phyloP scores from a whole-genome alignment of 2,329 filamentous ascomycete genomes.

The Hysterium pulicare region DNA sequence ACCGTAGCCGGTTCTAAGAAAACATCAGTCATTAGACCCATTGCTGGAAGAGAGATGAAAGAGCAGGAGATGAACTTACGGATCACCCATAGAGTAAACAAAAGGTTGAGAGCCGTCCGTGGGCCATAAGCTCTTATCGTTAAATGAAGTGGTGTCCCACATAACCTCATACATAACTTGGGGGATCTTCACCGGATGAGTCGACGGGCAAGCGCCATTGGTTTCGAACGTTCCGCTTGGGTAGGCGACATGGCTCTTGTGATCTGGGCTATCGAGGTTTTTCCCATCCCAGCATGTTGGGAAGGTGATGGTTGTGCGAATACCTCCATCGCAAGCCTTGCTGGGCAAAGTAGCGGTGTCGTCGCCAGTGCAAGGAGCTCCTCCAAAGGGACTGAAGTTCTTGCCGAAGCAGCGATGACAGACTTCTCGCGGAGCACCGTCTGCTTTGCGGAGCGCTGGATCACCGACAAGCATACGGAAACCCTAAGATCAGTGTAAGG shows the following conservation, averaged over 20 bases:
- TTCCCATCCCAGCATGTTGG: constrained; percentile 50
- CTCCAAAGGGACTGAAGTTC: constrained; percentile 37
- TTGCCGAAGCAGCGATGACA: constrained; percentile 46
- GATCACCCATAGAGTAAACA: too few species aligned
- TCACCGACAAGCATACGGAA: constrained; percentile 28
- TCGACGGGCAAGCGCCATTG: constrained; percentile 33
- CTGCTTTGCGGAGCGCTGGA: constrained; percentile 13
- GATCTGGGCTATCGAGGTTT: too few species aligned
- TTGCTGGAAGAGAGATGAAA: not conserved
- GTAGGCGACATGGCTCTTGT: too few species aligned
- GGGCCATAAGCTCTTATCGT: too few species aligned
- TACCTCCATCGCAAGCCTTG: constrained; percentile 36
- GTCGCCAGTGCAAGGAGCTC: constrained; percentile 37
- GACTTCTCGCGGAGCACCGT: constrained; percentile 29
- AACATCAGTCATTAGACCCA: too few species aligned
- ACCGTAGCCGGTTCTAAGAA: too few species aligned
- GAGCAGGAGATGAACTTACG: too few species aligned
- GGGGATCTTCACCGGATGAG: constrained; percentile 45
- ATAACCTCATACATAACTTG: constrained; percentile 47
- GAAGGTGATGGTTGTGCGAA: constrained; percentile 47
- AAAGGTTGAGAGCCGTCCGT: too few species aligned
- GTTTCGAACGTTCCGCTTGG: constrained; percentile 20
- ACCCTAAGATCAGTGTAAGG: constrained; percentile 6
- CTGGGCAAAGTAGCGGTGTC: constrained; percentile 22
- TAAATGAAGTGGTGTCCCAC: constrained; percentile 40